phyloP scores from a whole-genome alignment of 2,329 filamentous ascomycete genomes.

The Claviceps spartinae region DNA sequence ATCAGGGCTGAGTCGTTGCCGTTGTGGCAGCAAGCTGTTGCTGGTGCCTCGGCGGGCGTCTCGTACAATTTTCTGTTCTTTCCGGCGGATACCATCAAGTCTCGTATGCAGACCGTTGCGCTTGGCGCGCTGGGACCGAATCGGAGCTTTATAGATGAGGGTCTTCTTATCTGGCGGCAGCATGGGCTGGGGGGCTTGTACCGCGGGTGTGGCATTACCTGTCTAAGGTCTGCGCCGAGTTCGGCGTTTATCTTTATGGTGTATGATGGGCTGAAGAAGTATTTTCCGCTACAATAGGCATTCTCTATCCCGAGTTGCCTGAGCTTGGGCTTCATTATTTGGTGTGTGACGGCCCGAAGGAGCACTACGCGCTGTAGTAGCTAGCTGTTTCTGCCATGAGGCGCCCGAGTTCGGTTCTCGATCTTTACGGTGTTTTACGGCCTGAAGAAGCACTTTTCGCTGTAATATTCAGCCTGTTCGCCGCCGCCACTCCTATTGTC shows the following conservation, averaged over 20 bases:
- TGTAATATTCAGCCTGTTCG: too few species aligned
- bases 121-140: conserved; percentile 41
- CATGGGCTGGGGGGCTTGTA: conserved; percentile 79
- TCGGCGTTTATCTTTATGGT: conserved; percentile 98
- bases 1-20: conserved; percentile 45
- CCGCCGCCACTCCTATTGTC: too few species aligned
- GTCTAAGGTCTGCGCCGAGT: conserved; percentile 74
- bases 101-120: conserved; percentile 84
- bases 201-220: conserved; percentile 88
- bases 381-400: too few species aligned
- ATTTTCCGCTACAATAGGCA: conserved; percentile 38
- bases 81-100: conserved; percentile 94
- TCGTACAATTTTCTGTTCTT: conserved; percentile 97
- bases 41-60: conserved; percentile 79
- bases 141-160: conserved; percentile 60
- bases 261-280: conserved; percentile 70
- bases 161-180: conserved; percentile 61
- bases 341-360: too few species aligned
- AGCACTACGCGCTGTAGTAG: too few species aligned
- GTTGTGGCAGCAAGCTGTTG: conserved; percentile 74
- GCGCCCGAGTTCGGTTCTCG: too few species aligned
- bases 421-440: too few species aligned
- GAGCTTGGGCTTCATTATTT: too few species aligned
- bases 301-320: too few species aligned
- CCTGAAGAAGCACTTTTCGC: too few species aligned